Base-by-base conservation (phyloP, 73 alveolate genomes). In the Tetrahymena thermophila region DNA sequence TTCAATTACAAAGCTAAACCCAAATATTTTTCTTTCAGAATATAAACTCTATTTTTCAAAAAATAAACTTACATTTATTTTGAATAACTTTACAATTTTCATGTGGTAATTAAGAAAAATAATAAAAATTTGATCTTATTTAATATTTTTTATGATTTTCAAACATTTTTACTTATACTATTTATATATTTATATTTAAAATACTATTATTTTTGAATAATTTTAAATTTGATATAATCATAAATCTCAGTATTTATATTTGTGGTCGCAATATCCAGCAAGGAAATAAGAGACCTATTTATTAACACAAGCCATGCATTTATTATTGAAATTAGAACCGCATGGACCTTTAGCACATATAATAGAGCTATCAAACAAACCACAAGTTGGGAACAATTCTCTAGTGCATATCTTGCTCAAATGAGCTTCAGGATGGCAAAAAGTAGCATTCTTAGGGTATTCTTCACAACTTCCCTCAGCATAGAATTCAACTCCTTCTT, bases 221-320 rank as follows among this genome's bases (percentile, higher is more conserved):
- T 37, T 6, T 14, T 56, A n/a, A 9, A 31, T 15, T 55, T 37
- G 2, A 37, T 16, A 16, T 57, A 57, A 10, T 16, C 31, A 71
- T 28, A 71, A 4, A 71, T 13, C 2, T 71, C 35, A 28, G 4
- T 71, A 31, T 71, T 71, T 28, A 34, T 71, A 25, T 31, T 71
- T 71, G 37, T 25, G 40, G 4, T 71, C 13, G 31, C 96, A 94
- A 25, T 94, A 83, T 23, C 96, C 96, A 71, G 85, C 35, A 10
- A 94, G 11, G 23, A 83, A 94, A 28, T 58, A 58, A 42, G 85
- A 93, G 9, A 94, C 43, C 23, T 37, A 34, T 35, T 56, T 35
- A n/a, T 94, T 85, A 14, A 42, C 40, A 23, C 96, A 94, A 37
- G 96, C 96, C 37, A 56, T 55, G 35, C 96, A 94, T 35, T 94